Conservation (phyloP, 176 grass and related monocot species). For the Tuctoria greenei region DNA sequence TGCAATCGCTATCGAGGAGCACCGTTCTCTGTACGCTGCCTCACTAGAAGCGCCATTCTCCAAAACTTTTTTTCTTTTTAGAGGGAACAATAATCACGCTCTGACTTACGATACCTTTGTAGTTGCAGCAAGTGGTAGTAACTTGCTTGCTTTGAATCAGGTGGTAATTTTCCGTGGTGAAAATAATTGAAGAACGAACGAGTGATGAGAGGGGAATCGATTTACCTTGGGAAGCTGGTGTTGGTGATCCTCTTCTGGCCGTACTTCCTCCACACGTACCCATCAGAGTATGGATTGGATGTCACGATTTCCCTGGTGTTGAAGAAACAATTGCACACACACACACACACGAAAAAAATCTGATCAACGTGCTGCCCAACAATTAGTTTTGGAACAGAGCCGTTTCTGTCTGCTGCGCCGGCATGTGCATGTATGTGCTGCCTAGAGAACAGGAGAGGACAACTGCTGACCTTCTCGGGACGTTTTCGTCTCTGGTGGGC, state of each 20-base stretch:
- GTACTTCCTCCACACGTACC: conserved; percentile 68
- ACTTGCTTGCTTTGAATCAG: not conserved
- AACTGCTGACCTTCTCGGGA: conserved; percentile 35
- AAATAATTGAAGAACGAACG: not conserved
- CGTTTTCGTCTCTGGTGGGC: conserved; percentile 23
- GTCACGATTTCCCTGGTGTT: conserved; percentile 26
- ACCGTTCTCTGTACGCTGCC: not conserved
- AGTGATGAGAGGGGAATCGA: not conserved
- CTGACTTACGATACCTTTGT: not conserved
- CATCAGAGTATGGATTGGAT: conserved; percentile 44
- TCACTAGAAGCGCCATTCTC: conserved; percentile 18
- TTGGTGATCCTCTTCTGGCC: conserved; percentile 63
- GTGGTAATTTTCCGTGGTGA: not conserved
- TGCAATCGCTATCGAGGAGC: not conserved
- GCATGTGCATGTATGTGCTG: not conserved
- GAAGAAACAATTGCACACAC: not conserved
- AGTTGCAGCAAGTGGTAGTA: not conserved
- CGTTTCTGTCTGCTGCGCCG: not conserved
- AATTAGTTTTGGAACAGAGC: not conserved
- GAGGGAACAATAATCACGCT: not conserved
- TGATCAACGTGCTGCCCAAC: not conserved
- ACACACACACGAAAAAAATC: not conserved
- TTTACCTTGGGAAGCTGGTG: conserved; percentile 49
- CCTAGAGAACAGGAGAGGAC: not conserved
- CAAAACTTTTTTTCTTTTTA: not conserved